Evolutionary conservation across 2,329 filamentous ascomycete species (phyloP), one percentile per base, ranked within the genome.

Genomic region (Coleophoma cylindrospora): DNA sequence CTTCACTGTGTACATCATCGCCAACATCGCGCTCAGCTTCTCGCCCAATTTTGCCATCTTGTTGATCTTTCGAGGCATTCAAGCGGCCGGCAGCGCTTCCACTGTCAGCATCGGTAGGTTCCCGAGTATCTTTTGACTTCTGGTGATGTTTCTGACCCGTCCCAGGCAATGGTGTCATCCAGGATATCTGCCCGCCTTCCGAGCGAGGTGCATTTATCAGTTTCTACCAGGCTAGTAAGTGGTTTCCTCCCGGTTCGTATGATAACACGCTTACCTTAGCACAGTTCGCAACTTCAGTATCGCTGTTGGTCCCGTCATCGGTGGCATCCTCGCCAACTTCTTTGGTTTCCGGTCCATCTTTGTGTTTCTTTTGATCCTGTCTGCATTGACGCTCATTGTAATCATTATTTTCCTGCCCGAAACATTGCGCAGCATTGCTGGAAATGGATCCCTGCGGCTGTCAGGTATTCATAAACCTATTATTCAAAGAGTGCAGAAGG

Each of bases 61-160:
- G 34, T 60, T 79, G 50, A 57, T 71, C 3, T 69, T 79, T 22
- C 65, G 76, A 40, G 71, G 66, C 1, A 43, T 79, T 8, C 76
- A 79, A 59, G 70, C 72, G 10, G 69, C 70, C 1, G 75, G 74
- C 3, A 74, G 72, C 53, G 69, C 74, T 2, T 72, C 72, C 1
- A 75, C 71, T 1, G 71, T 75, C 2, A 72, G 72, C 40, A 70
- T 77, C 19, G 19, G 19, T 19, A 19, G 19, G 19, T 19, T 19
- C 19, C 3, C 19, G 19, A 3, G 19, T 19, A 19, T 19, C 19
- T 19, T 19, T 19, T 19, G 19, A 19, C 19, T 19, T 19, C 19
- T 19, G 2, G 19, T 19, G 19, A 19, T 19, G 19, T 19, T 19
- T 19, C 19, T 19, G 19, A 19, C 19, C 19, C 2, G 19, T 19